These are phyloP conservation scores for Suillus luteus DNA, from an alignment of 768 basidiomycete genomes.

Conservation along the genomic window DNA sequence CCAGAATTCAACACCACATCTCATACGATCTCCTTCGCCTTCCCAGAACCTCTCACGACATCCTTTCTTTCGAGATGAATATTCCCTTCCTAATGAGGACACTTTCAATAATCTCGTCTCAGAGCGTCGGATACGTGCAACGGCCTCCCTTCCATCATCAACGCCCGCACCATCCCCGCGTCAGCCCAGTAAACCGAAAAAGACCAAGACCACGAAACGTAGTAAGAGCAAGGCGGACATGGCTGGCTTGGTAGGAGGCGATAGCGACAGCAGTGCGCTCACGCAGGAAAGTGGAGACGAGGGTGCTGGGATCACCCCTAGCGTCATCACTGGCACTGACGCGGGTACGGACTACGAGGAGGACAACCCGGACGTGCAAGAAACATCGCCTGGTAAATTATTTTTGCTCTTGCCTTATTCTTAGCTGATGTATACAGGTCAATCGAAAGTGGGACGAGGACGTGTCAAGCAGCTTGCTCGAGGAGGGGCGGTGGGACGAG, in stretches of 20 bases:
- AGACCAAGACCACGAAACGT: slow-evolving; percentile 50
- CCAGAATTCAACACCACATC: slow-evolving; percentile 44
- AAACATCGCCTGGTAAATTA: slow-evolving; percentile 57
- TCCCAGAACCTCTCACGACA: slow-evolving; percentile 67
- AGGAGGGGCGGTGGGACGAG: slow-evolving; percentile 28
- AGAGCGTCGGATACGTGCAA: slow-evolving; percentile 61
- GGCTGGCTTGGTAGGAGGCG: slow-evolving; percentile 76
- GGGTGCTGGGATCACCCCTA: slow-evolving; percentile 55
- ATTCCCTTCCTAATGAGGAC: slow-evolving; percentile 58
- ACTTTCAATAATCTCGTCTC: slow-evolving; percentile 60
- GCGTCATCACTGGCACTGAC: slow-evolving; percentile 72
- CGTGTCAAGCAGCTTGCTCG: slow-evolving; percentile 28
- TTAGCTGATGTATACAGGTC: slow-evolving; percentile 22
- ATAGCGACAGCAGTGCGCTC: slow-evolving; percentile 83
- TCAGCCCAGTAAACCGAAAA: slow-evolving; percentile 37
- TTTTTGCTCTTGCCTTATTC: slow-evolving; percentile 7
- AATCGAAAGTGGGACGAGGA: slow-evolving; percentile 27
- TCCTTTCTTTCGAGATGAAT: slow-evolving; percentile 77
- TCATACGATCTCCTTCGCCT: slow-evolving; percentile 66
- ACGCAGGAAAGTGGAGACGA: slow-evolving; percentile 86
- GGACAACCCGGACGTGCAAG: slow-evolving; percentile 60
- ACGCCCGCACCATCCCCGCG: slow-evolving; percentile 60
- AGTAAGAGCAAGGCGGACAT: slow-evolving; percentile 50
- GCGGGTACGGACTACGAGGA: slow-evolving; percentile 72
- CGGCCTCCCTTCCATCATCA: slow-evolving; percentile 53